These are phyloP conservation scores for Parietichytrium sp. DNA, from an alignment of 108 stramenopile genomes.

Conservation along the genomic window DNA sequence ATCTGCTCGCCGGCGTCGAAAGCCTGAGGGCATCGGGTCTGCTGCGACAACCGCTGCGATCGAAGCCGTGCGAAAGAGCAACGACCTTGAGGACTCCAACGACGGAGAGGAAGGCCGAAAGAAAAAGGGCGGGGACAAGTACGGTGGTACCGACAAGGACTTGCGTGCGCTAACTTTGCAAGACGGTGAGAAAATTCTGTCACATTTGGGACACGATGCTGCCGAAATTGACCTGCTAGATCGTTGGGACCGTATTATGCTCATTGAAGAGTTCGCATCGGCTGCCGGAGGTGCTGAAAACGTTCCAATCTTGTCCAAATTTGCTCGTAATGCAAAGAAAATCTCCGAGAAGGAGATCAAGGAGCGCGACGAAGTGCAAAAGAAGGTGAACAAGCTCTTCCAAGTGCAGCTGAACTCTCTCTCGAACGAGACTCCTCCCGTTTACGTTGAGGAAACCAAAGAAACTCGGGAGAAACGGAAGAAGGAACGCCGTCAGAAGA, in stretches of 20 bases:
- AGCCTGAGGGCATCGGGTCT: background rate
- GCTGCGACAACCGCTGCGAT: constrained; percentile 14
- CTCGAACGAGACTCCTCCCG: background rate
- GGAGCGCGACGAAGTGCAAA: constrained; percentile 33
- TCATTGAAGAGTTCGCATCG: constrained; percentile 28
- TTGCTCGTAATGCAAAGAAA: constrained; percentile 17
- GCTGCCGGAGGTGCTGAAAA: background rate
- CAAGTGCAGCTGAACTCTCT: background rate
- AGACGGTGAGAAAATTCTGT: background rate
- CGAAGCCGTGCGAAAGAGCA: background rate
- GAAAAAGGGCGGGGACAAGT: constrained; percentile 27
- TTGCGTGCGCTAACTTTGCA: constrained; percentile 14
- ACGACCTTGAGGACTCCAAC: background rate
- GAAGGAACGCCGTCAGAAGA: background rate
- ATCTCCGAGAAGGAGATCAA: constrained; percentile 12
- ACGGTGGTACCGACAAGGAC: background rate
- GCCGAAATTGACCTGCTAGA: constrained; percentile 28
- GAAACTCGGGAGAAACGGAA: background rate
- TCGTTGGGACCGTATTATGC: constrained; percentile 37
- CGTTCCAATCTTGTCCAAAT: background rate
- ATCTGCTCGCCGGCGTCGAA: background rate
- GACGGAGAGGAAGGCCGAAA: background rate
- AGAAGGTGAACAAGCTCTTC: constrained; percentile 3
- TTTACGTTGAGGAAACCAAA: constrained; percentile 10
- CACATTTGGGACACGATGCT: background rate